Evolutionary conservation across 495 filamentous ascomycete species (phyloP), one percentile per base, ranked within the genome.

Genomic region (Penicillium soppii): DNA sequence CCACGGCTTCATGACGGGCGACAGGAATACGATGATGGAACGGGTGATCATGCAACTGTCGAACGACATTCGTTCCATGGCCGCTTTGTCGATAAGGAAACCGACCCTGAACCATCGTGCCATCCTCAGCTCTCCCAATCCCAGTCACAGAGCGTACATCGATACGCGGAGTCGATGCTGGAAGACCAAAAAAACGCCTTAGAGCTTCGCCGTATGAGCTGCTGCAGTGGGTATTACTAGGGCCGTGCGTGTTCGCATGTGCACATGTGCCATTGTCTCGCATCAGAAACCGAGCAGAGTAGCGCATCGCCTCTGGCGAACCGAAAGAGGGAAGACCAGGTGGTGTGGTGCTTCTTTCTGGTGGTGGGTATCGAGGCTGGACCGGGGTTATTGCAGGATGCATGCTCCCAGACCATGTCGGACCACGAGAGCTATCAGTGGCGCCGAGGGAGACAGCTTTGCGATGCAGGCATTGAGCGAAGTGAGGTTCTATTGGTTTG

Each of bases 261-360:
- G 22, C 15, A 20, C 51, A 51, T 48, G 41, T 20, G 17, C 15
- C 20, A 9, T 35, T 50, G 4, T 46, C 39, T 42, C 49, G 47
- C 3, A 38, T 19, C 19, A 61, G 35, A 22, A 69, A 67, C 16
- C 57, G 70, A 7, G 62, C 52, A 21, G 68, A 61, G 51, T 60
- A 70, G 15, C 54, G 52, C 7, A 74, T 47, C 6, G 76, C 76
- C 57, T 76, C 74, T 16, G 59, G 64, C 9, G 70, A 68, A 22
- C 71, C 69, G 48, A 79, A 79, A 1, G 72, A 73, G 1, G 76
- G 76, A 29, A 79, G 53, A 2, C 75, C 73, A 2, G 75, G 74
- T 22, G 76, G 76, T 7, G 76, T 79, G 5, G 74, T 71, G 8
- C 57, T 47, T 48, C 76, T 60, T 23, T 56, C 53, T 6, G 75